Evolutionary conservation across 768 basidiomycete genomes (phyloP), one percentile per base, ranked within the genome.

Genomic region (Leucocoprinus leucothites): DNA sequence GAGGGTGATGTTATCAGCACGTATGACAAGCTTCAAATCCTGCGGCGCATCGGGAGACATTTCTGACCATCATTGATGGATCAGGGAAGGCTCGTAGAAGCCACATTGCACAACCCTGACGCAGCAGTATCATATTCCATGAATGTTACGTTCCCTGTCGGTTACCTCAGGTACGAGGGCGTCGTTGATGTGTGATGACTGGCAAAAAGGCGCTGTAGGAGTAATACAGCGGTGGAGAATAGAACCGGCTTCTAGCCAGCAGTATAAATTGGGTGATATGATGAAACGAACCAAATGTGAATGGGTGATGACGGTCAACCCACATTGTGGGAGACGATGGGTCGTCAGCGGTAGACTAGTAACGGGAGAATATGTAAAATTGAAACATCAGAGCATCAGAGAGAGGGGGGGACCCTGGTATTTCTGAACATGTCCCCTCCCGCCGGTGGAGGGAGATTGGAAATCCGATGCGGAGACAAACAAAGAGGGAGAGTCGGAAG

Each of bases 141-240:
- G 38, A 43, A 42, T 42, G 46, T 42, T 48, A 44, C 13, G 18
- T 41, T 48, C 46, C 26, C 22, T 18, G 8, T 18, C 47, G 1
- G 47, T 56, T 49, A 43, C 54, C 54, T 56, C 47, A 56, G 47
- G 47, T 56, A 55, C 47, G 26, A 42, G 40, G 26, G 47, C 25
- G 26, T 31, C 11, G 47, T 46, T 53, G 52, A 26, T 53, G 43
- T 45, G 21, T 42, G 43, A 45, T 53, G 9, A 53, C 35, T 19
- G 26, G 31, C 36, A 16, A 40, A 28, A 22, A 46, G 44, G 24
- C 34, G 51, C 28, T 42, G 25, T 19, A 3, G 9, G 34, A 9
- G 22, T 25, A 53, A 38, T 53, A 53, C 44, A 53, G 31, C 44
- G 52, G 52, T 53, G 52, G 44, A 46, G 52, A 53, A 53, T 45